Evolutionary conservation across 495 filamentous ascomycete species (phyloP), one percentile per base, ranked within the genome.

Genomic region (Aspergillus sclerotioniger): DNA sequence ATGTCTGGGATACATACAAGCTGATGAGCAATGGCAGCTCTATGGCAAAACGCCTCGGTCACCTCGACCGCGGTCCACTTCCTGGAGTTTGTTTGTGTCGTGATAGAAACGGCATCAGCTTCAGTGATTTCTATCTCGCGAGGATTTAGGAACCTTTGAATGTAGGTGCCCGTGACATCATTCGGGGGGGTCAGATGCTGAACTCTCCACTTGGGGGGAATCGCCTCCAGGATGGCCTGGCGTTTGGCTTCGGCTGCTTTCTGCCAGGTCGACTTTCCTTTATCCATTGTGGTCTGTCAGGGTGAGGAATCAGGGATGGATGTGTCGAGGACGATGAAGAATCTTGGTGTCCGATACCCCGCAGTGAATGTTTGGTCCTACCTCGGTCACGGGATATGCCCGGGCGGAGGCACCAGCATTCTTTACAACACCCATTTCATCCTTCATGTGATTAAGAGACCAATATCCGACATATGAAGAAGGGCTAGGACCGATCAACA

Each of bases 121-220:
- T 80, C 79, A 4, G 82, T 85, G 39, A 85, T 85, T 37, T 80
- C 75, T 20, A 87, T 73, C 57, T 89, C 86, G 17, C 74, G 60
- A 8, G 71, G 51, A 6, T 71, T 77, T 0, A 89, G 73, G 57
- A 76, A 87, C 46, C 84, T 76, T 20, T 80, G 76, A 16, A 88
- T 81, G 62, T 82, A 87, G 32, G 59, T 25, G 4, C 80, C 84
- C 0, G 85, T 88, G 15, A 89, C 80, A 70, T 89, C 86, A 43
- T 72, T 73, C 52, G 80, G 63, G 6, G 84, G 83, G 1, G 84
- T 64, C 3, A 69, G 69, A 10, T 65, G 63, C 8, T 73, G 41
- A 5, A 89, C 59, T 10, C 73, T 72, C 84, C 86, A 87, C 70
- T 81, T 76, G 35, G 72, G 37, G 0, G 85, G 84, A 48, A 89